Conservation (phyloP, 345 rosid species). For the Ceriops tagal region DNA sequence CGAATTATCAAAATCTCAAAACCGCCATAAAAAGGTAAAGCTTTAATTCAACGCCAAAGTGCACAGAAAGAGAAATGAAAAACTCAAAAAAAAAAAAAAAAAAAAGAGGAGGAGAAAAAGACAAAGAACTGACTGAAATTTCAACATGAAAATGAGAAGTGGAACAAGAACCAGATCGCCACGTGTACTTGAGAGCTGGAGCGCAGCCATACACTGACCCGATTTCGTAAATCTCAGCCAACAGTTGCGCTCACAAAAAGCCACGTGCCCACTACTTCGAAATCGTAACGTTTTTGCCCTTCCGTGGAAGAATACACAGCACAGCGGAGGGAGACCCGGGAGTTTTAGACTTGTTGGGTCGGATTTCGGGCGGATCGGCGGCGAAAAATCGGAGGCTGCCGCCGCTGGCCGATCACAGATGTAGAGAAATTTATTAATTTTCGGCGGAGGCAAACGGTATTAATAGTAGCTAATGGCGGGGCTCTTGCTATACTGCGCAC, state of each 20-base stretch:
- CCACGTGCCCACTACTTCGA: neutral
- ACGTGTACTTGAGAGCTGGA: conserved; percentile 48
- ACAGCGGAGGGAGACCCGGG: conserved; percentile 12
- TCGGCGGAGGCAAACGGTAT: conserved; percentile 41
- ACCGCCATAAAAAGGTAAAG: conserved; percentile 12
- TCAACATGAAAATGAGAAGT: conserved; percentile 40
- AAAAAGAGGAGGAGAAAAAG: neutral
- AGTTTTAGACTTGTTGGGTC: neutral
- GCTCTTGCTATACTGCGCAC: conserved; percentile 26
- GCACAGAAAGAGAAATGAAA: neutral
- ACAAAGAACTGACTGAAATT: conserved; percentile 49
- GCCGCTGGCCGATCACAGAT: conserved; percentile 46
- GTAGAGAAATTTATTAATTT: conserved; percentile 37
- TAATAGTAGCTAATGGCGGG: conserved; percentile 45
- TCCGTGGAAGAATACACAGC: neutral
- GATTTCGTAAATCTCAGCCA: conserved; percentile 33
- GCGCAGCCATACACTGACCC: conserved; percentile 47
- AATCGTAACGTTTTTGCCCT: neutral
- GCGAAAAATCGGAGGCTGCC: conserved; percentile 36
- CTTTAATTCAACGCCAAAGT: conserved; percentile 9
- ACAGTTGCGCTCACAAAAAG: conserved; percentile 20
- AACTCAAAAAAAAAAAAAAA: no score
- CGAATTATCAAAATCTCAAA: conserved; percentile 18
- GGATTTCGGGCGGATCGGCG: conserved; percentile 32
- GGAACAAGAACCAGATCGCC: conserved; percentile 56